phyloP scores from a whole-genome alignment of 2,329 filamentous ascomycete species.

The Ophiostoma piceae region DNA sequence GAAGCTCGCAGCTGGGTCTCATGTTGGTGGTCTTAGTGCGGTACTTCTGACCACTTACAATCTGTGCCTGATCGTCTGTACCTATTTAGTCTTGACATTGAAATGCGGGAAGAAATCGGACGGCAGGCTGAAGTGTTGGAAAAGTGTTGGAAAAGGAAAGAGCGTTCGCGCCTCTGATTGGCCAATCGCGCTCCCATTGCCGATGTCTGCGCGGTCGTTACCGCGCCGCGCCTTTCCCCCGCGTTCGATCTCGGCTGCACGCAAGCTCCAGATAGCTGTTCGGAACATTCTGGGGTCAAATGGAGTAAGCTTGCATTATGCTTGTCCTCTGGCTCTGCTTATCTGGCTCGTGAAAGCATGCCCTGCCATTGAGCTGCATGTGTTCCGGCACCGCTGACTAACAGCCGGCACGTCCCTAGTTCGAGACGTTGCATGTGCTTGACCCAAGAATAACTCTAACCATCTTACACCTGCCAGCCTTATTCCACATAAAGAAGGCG shows the following conservation, averaged over 20 bases:
- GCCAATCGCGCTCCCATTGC: conserved; percentile 19
- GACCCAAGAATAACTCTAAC: neutral
- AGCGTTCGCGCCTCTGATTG: conserved; percentile 13
- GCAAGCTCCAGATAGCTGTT: neutral
- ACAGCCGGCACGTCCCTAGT: neutral
- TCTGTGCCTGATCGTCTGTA: neutral
- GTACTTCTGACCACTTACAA: neutral
- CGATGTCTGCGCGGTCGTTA: conserved; percentile 15
- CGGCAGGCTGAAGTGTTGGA: neutral
- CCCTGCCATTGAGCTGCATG: neutral
- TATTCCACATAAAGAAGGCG: neutral
- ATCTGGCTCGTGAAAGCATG: conserved; percentile 2
- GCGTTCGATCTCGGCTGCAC: conserved; percentile 19
- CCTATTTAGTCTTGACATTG: neutral
- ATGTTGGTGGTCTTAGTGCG: conserved; percentile 2
- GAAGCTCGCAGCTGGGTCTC: conserved; percentile 7
- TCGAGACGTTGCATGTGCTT: neutral
- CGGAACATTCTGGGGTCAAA: neutral
- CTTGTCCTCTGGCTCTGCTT: neutral
- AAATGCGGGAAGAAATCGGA: conserved; percentile 19
- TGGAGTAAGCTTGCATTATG: neutral
- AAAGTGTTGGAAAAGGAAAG: neutral
- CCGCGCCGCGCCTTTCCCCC: conserved; percentile 17
- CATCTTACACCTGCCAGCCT: neutral
- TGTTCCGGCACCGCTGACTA: neutral